These are phyloP conservation scores for Strigomonas culicis DNA, from an alignment of 208 protist species.

Conservation along the genomic window DNA sequence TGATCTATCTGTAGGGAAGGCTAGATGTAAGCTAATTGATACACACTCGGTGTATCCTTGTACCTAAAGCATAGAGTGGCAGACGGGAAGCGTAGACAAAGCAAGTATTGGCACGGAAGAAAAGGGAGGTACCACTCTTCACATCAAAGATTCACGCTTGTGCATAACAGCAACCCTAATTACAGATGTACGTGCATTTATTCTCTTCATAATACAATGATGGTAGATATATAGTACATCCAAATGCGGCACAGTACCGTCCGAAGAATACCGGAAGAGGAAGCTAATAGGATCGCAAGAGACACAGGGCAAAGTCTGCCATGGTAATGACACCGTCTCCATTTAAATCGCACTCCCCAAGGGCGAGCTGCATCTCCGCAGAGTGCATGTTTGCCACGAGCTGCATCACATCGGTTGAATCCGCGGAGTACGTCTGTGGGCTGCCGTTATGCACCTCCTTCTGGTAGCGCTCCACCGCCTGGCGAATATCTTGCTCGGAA, in stretches of 20 bases:
- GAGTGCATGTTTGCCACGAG: constrained; percentile 36
- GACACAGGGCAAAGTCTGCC: constrained; percentile 29
- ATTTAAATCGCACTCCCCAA: constrained; percentile 65
- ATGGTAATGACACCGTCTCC: constrained; percentile 60
- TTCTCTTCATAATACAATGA: no score
- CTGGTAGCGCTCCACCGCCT: constrained; percentile 21
- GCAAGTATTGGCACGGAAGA: no score
- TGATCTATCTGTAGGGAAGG: background rate
- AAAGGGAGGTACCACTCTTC: no score
- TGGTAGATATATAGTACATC: no score
- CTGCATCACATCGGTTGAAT: background rate
- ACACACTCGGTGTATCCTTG: no score
- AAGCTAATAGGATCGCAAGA: constrained; percentile 29
- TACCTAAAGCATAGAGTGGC: no score
- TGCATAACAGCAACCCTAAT: no score
- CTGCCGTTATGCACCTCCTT: constrained; percentile 23
- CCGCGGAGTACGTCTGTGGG: background rate
- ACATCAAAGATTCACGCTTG: no score
- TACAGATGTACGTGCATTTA: no score
- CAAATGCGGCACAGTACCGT: no score
- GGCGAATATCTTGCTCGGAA: constrained; percentile 41
- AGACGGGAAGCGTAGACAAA: no score
- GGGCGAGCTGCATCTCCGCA: constrained; percentile 34
- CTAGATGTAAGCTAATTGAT: no score
- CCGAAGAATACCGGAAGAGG: background rate